Evolutionary conservation across 495 filamentous ascomycete genomes (phyloP).

Genomic region (Annulohypoxylon stygium): DNA sequence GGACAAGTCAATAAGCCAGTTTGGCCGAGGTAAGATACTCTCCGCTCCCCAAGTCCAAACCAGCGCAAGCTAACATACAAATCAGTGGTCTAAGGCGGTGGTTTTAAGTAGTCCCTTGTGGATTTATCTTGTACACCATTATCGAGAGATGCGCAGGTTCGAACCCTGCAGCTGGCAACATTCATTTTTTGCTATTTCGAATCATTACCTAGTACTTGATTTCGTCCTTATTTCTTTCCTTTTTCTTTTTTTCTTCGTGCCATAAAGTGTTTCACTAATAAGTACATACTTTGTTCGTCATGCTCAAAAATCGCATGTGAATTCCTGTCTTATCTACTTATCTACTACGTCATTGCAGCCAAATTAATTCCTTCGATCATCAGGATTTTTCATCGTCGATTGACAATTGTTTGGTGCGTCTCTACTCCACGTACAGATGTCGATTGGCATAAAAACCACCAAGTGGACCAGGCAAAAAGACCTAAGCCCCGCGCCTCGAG

Average conservation of each 20-base stretch:
- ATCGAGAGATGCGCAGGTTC: slow-evolving; percentile 49
- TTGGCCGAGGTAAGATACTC: slow-evolving; percentile 41
- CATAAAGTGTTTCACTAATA: not conserved
- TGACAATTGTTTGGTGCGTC: slow-evolving; percentile 14
- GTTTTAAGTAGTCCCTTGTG: slow-evolving; percentile 34
- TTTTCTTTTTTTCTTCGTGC: slow-evolving; percentile 2
- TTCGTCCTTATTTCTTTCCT: not conserved
- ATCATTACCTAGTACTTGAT: not conserved
- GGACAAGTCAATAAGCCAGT: slow-evolving; percentile 24
- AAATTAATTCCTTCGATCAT: not conserved
- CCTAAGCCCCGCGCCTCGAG: slow-evolving; percentile 14
- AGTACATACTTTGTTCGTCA: no score
- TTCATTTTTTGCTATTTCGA: slow-evolving; percentile 10
- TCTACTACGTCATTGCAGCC: not conserved
- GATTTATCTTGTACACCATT: slow-evolving; percentile 44
- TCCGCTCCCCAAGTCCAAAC: not conserved
- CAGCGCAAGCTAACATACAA: slow-evolving; percentile 20
- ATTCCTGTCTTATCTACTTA: not conserved
- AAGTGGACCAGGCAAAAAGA: slow-evolving; percentile 28
- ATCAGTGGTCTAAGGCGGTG: slow-evolving; percentile 44
- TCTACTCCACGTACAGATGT: slow-evolving; percentile 34
- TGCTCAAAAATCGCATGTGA: not conserved
- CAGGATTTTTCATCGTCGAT: slow-evolving; percentile 8
- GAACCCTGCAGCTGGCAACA: slow-evolving; percentile 47
- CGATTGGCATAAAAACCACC: slow-evolving; percentile 26